Percentiles rank a stretch among this genome's conserved stretches.
phyloP scores from a whole-genome alignment of 768 basidiomycete genomes.

The Mycena polygramma region DNA sequence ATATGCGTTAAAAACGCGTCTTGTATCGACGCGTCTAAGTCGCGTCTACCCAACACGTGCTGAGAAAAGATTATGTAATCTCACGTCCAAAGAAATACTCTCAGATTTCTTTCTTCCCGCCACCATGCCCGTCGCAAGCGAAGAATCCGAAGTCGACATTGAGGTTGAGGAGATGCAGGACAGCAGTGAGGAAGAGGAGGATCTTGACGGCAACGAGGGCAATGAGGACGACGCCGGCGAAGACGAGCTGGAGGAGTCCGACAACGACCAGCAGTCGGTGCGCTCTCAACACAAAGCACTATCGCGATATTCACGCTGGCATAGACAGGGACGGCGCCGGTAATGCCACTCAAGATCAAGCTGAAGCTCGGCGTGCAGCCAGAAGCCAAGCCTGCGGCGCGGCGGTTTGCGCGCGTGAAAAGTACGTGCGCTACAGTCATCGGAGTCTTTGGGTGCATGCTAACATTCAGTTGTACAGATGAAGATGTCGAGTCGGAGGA shows the following conservation, averaged over 20 bases:
- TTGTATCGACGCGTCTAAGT: too few species aligned
- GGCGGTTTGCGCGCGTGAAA: slow-evolving; percentile 19
- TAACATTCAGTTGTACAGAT: slow-evolving; percentile 38
- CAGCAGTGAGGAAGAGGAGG: slow-evolving; percentile 19
- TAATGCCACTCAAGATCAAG: slow-evolving; percentile 30
- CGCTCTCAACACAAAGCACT: not conserved
- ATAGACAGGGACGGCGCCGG: not conserved
- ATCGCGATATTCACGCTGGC: not conserved
- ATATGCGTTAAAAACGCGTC: too few species aligned
- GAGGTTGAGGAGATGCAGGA: slow-evolving; percentile 28
- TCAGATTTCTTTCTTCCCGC: not conserved
- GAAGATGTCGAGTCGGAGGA: slow-evolving; percentile 54
- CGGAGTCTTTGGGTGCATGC: too few species aligned
- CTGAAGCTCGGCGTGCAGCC: slow-evolving; percentile 34
- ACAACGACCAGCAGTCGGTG: slow-evolving; percentile 24
- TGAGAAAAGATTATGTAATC: too few species aligned
- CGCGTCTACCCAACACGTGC: too few species aligned
- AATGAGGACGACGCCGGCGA: slow-evolving; percentile 25
- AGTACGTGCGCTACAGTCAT: not conserved
- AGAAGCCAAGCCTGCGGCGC: not conserved
- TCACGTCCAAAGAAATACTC: too few species aligned
- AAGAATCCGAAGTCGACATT: slow-evolving; percentile 37
- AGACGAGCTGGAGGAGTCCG: slow-evolving; percentile 38
- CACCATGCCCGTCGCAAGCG: slow-evolving; percentile 24
- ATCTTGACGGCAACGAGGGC: not conserved